Evolutionary conservation across 768 basidiomycete species (phyloP), one percentile per base, ranked within the genome.

Genomic region (Hydnomerulius pinastri): DNA sequence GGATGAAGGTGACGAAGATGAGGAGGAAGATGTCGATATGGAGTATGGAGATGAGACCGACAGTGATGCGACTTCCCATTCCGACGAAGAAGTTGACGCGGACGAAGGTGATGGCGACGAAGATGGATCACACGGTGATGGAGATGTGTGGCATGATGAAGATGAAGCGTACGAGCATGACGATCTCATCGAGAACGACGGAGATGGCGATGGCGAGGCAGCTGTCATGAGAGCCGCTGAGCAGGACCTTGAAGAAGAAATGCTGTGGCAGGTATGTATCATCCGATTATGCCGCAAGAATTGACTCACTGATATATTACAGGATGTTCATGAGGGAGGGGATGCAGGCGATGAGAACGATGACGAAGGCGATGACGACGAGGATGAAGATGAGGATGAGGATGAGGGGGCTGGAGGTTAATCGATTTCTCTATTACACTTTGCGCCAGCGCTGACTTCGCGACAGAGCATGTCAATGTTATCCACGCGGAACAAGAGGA

Each of bases 21-120:
- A 86, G 15, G 90, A 88, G 3, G 87, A 85, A 49, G 92, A 93
- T 46, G 86, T 89, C 33, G 91, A 91, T 37, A 90, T 90, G 83
- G 92, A 93, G 40, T 90, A 86, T 54, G 90, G 81, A 5, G 92
- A 91, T 17, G 89, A 86, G 50, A 86, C 86, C 0, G 88, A 86
- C 21, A 91, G 87, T 53, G 90, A 89, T 52, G 87, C 86, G 43
- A 90, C 89, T 2, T 90, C 88, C 0, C 80, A 82, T 40, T 85
- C 84, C 0, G 89, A 84, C 18, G 87, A 87, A 24, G 84, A 82
- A 24, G 82, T 72, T 6, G 86, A 80, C 3, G 84, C 80, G 27
- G 86, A 81, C 37, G 87, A 81, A 17, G 68, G 83, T 1, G 83
- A 81, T 36, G 76, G 75, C 25, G 73, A 74, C 6, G 81, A 75